Conservation (phyloP, 768 basidiomycete genomes). For the Pleurotus sapidus region DNA sequence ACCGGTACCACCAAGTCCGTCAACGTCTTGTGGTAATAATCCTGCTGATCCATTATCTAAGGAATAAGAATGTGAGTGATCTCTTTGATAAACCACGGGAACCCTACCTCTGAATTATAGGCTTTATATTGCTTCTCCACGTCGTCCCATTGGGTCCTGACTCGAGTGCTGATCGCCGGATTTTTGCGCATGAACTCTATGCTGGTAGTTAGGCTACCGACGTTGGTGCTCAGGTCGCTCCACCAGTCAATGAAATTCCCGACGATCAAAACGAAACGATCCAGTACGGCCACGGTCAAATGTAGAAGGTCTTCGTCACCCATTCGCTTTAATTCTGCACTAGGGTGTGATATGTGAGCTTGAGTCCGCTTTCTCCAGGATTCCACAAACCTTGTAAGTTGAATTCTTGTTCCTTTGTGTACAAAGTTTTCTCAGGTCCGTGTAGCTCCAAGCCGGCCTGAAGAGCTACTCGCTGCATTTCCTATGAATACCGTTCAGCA, state of each 20-base stretch:
- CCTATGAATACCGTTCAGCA: neutral
- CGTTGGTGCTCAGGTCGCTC: neutral
- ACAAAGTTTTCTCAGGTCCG: too few species aligned
- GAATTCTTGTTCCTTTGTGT: too few species aligned
- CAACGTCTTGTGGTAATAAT: conserved; percentile 1
- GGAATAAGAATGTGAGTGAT: too few species aligned
- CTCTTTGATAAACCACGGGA: too few species aligned
- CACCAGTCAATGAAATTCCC: conserved; percentile 4
- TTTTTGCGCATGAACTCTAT: neutral
- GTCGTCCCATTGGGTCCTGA: neutral
- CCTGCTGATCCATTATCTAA: conserved; percentile 5
- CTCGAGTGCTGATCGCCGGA: neutral
- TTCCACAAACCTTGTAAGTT: too few species aligned
- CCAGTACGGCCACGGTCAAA: neutral
- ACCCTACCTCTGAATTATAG: neutral
- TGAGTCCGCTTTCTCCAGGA: too few species aligned
- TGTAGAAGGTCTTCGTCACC: neutral
- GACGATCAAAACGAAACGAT: neutral
- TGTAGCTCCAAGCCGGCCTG: too few species aligned
- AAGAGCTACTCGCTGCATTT: neutral
- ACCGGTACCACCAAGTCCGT: too few species aligned
- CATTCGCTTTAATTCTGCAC: neutral
- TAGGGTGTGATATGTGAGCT: too few species aligned
- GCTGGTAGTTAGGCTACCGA: neutral
- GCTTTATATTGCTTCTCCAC: neutral